Base-by-base conservation (phyloP, 495 filamentous ascomycete species). In the Aspergillus heteromorphus region DNA sequence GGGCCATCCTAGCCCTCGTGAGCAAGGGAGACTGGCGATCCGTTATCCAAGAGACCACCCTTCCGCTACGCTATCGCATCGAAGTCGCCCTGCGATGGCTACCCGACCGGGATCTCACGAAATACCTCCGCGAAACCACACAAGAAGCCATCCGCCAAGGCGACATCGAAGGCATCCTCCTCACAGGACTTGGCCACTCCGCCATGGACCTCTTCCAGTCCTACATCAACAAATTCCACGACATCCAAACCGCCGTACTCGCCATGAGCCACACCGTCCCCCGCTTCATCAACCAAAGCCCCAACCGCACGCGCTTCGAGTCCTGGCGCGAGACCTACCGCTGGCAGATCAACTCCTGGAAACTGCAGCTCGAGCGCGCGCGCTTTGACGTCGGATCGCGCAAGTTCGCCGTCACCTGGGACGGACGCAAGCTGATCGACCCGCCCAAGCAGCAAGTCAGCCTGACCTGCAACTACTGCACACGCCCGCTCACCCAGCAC, bases 1-100 rank as follows among this genome's bases (percentile, higher is more conserved):
- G 91, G 48, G 91, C 92, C 0, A 87, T 98, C 50, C 87, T 96
- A n/a, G 85, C 89, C n/a, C 84, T 91, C 49, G 90, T 97, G 48
- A 85, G 88, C 47, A 91, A 87, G 19, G 90, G 90, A 7, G 82
- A 95, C 65, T 97, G 93, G 93, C 74, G 82, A 23, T 82, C 82
- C 10, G 89, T 97, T 18, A 82, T 89, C 51, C 80, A 88, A 48
- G 91, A 97, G 65, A 75, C 78, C 4, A 89, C 90, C 27, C 79
- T 98, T 0, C 90, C 93, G 0, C 79, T 97, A 13, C 82, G 82
- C 40, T 89, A 96, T 57, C 89, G 95, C 11, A 79, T 95, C 34
- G 89, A 87, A 23, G 85, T 97, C 9, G 93, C 95, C 0, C 72
- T 97, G 23, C 83, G 88, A 56, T 89, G 92, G 75, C 81, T 97